Evolutionary conservation across 345 rosid species (phyloP), one percentile per base, ranked within the genome.

Genomic region (Pelargonium nanum): DNA sequence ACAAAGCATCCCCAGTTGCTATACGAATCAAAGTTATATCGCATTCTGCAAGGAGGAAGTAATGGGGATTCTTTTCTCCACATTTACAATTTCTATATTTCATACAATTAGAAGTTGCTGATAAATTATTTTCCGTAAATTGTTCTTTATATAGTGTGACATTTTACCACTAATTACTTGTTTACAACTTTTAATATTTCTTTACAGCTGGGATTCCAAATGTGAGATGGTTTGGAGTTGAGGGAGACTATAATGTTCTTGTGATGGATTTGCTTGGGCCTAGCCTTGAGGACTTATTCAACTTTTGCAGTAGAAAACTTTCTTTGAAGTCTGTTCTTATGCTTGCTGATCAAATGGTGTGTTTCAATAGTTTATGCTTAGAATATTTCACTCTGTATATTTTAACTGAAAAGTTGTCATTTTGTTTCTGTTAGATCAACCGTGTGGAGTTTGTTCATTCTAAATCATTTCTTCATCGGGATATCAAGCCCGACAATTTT

Each of bases 311-410:
- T 50, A 74, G 97, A 66, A 85, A 93, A 65, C 77, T 93, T 53
- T 80, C 90, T 15, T 73, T 93, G 76, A 93, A 93, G 89, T 78
- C 99, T 0, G 95, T 93, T 68, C 92, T 93, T 59, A 89, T 93
- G 99, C 85, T 93, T 62, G 97, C 97, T 22, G 99, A 93, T 78
- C 99, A 93, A 72, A 89, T 93, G 97, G 99, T 89, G 76, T 22
- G 67, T 62, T 61, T 22, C 9, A 4, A 24, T 53, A 53, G 23
- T 57, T 34, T 57, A 24, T 32, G 25, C 55, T 28, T 9, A 65
- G 19, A 50, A 7, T 61, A 19, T 57, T 8, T 57, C 15, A 56
- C 13, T 26, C 16, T 40, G 22, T 16, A 20, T 58, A 10, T 32
- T 53, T 58, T 12, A 9, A 40, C 13, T 40, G 13, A 9, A 17